Evolutionary conservation across 2,329 filamentous ascomycete genomes (phyloP).

Genomic region (Penicillium crustosum): DNA sequence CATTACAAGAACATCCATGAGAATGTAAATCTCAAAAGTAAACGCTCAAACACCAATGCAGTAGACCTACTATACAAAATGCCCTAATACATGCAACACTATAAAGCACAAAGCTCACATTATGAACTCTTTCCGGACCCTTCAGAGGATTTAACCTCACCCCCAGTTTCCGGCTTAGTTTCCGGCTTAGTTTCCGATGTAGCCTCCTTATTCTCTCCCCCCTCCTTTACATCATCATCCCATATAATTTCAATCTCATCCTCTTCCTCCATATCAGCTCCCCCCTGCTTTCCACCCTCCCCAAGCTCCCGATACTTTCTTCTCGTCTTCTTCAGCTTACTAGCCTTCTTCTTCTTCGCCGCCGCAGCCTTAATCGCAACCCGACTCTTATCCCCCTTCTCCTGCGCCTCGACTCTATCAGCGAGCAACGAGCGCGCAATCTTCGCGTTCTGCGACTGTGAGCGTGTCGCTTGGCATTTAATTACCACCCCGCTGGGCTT

Average conservation of each 20-base stretch:
- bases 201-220: slow-evolving; percentile 1
- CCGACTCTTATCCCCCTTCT: slow-evolving; percentile 74
- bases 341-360: slow-evolving; percentile 64
- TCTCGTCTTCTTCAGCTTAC: slow-evolving; percentile 45
- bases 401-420: slow-evolving; percentile 70
- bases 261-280: slow-evolving; percentile 15
- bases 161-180: neutral
- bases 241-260: slow-evolving; percentile 9
- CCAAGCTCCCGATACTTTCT: slow-evolving; percentile 46
- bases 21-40: neutral
- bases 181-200: neutral
- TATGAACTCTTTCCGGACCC: neutral
- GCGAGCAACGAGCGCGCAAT: slow-evolving; percentile 77
- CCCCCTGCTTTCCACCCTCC: slow-evolving; percentile 26
- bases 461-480: slow-evolving; percentile 90
- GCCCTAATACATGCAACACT: neutral
- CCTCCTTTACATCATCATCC: slow-evolving; percentile 15
- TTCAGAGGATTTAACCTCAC: neutral
- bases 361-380: slow-evolving; percentile 76
- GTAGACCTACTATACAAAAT: neutral
- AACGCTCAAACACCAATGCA: neutral
- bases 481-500: slow-evolving; percentile 86
- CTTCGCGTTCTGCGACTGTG: slow-evolving; percentile 80
- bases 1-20: neutral
- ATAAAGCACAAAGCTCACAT: neutral